phyloP scores from a whole-genome alignment of 192 early-diverging fungal species.

The Coemansia interrupta region DNA sequence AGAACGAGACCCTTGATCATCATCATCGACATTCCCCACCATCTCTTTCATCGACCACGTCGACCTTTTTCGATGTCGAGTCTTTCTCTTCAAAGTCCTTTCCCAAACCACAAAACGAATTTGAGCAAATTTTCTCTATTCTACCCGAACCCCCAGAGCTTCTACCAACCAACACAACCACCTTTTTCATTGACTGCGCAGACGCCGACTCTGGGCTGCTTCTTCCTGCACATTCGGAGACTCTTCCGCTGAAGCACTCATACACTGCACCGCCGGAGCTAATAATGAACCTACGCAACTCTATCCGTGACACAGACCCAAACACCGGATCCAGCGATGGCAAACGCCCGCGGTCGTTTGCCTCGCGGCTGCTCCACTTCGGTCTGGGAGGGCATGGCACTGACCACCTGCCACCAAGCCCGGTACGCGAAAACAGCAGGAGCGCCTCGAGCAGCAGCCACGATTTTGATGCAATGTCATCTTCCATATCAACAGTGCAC shows the following conservation, averaged over 20 bases:
- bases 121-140: conserved; percentile 32
- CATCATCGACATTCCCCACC: background rate
- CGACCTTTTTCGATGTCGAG: conserved; percentile 32
- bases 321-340: background rate
- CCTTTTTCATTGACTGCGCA: conserved; percentile 16
- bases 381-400: conserved; percentile 7
- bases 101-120: conserved; percentile 25
- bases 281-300: conserved; percentile 32
- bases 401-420: background rate
- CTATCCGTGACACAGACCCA: conserved; percentile 1
- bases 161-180: conserved; percentile 7
- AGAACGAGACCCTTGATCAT: conserved; percentile 6
- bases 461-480: background rate
- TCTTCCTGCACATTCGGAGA: background rate
- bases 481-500: background rate
- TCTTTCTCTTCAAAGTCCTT: conserved; percentile 17
- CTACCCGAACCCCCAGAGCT: conserved; percentile 11
- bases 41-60: conserved; percentile 20
- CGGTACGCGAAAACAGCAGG: no score
- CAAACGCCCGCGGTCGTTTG: conserved; percentile 9
- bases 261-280: conserved; percentile 22
- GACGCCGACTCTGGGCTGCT: background rate
- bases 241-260: conserved; percentile 1
- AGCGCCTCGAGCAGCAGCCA: background rate
- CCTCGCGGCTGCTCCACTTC: conserved; percentile 20